Conservation (phyloP, 176 grass and related monocot species). For the Avena eriantha region DNA sequence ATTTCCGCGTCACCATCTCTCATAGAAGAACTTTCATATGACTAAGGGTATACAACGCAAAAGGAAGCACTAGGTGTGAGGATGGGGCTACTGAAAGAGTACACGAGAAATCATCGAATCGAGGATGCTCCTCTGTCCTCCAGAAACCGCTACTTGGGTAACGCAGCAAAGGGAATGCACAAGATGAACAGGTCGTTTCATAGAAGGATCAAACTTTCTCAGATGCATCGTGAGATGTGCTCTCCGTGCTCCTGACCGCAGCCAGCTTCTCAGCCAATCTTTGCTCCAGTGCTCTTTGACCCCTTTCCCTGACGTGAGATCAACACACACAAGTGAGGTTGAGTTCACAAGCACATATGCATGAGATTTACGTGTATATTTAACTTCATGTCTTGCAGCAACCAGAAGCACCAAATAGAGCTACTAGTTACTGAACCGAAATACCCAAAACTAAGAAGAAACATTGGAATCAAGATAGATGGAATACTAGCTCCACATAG, state of each 20-base stretch:
- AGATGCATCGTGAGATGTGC: constrained; percentile 42
- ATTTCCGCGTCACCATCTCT: constrained; percentile 4
- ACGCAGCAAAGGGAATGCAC: constrained; percentile 27
- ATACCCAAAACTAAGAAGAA: background rate
- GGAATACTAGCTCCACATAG: background rate
- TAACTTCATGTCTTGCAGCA: background rate
- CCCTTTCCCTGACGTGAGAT: constrained; percentile 70
- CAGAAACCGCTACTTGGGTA: constrained; percentile 25
- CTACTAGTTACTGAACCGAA: background rate
- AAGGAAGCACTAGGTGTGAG: background rate
- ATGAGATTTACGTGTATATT: background rate
- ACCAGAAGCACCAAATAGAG: constrained; percentile 15
- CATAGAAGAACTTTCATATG: constrained; percentile 20
- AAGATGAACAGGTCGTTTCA: constrained; percentile 18
- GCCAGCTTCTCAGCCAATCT: constrained; percentile 91
- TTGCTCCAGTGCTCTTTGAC: constrained; percentile 92
- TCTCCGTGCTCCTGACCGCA: constrained; percentile 49
- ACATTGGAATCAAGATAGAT: constrained; percentile 15
- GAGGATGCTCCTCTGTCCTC: background rate
- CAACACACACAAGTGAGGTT: constrained; percentile 1
- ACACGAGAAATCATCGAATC: background rate
- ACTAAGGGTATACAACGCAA: background rate
- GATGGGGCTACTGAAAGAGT: background rate
- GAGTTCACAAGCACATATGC: background rate
- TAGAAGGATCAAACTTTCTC: constrained; percentile 73